phyloP scores from a whole-genome alignment of 345 rosid genomes.

The Salix purpurea region DNA sequence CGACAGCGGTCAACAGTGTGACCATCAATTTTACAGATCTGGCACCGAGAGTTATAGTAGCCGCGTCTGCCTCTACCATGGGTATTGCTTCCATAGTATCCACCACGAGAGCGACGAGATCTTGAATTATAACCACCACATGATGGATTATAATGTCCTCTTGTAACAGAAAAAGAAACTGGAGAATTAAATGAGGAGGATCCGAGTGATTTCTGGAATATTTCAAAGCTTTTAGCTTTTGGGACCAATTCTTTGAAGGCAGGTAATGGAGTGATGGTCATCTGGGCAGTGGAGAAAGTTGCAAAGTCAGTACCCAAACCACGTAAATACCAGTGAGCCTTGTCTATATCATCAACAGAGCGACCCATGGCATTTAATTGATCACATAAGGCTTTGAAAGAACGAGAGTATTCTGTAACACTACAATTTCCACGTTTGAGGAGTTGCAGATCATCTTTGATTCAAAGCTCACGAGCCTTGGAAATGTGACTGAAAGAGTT shows the following conservation, averaged over 20 bases:
- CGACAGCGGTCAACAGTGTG: neutral
- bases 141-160: too few species aligned
- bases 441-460: neutral
- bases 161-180: too few species aligned
- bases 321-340: neutral
- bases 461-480: neutral
- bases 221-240: neutral
- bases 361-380: neutral
- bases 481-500: neutral
- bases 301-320: neutral
- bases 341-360: neutral
- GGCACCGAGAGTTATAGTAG: neutral
- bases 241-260: neutral
- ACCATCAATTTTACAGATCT: neutral
- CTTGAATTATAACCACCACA: too few species aligned
- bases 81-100: too few species aligned
- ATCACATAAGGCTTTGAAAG: neutral
- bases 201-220: too few species aligned
- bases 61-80: too few species aligned
- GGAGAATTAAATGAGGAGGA: too few species aligned
- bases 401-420: neutral
- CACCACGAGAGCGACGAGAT: neutral
- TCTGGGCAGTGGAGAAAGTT: neutral
- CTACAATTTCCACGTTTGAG: neutral
- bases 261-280: neutral